These are phyloP conservation scores for Neonectria faginata DNA, from an alignment of 2,329 filamentous ascomycete genomes.

Conservation along the genomic window DNA sequence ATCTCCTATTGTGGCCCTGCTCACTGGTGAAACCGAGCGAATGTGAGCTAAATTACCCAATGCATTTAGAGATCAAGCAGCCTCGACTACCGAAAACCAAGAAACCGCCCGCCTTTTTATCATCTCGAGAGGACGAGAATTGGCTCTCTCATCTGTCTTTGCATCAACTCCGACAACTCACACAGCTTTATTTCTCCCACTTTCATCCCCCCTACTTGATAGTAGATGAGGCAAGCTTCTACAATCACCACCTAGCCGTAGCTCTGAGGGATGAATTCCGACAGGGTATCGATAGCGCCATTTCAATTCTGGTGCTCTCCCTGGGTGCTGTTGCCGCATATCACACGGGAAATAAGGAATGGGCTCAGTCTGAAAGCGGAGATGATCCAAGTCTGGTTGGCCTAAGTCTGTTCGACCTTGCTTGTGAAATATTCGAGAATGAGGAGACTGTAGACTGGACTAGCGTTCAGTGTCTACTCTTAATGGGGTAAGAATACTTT, in stretches of 20 bases:
- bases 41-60: conserved; percentile 26
- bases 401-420: conserved; percentile 29
- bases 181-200: conserved; percentile 29
- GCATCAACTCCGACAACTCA: conserved; percentile 21
- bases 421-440: conserved; percentile 23
- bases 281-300: conserved; percentile 14
- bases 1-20: conserved; percentile 32
- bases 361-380: conserved; percentile 4
- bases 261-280: conserved; percentile 13
- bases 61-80: conserved; percentile 30
- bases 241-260: conserved; percentile 12
- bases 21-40: conserved; percentile 23
- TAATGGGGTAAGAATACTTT: conserved; percentile 28
- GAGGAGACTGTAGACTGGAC: conserved; percentile 23
- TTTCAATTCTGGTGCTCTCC: conserved; percentile 21
- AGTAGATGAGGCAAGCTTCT: conserved; percentile 26
- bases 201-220: conserved; percentile 32
- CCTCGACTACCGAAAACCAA: conserved; percentile 16
- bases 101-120: conserved; percentile 5
- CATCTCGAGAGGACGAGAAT: background rate
- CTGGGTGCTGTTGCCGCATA: conserved; percentile 21
- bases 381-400: conserved; percentile 5
- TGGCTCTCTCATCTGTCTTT: conserved; percentile 32
- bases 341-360: conserved; percentile 21
- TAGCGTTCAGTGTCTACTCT: conserved; percentile 28